Conservation (phyloP, 768 basidiomycete genomes). For the Tricholoma terreum region DNA sequence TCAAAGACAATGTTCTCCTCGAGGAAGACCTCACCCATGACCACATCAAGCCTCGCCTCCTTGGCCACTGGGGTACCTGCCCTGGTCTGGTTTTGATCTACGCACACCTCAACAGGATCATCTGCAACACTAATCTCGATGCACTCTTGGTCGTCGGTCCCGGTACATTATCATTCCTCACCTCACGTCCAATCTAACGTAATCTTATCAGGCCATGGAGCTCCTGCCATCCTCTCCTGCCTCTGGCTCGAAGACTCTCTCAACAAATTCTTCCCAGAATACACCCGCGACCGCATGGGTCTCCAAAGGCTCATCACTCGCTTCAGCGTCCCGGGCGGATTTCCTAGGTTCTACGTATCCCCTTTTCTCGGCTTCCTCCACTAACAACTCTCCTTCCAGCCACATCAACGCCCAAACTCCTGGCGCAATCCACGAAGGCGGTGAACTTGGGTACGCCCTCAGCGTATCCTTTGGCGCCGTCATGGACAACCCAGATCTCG, state of each 20-base stretch:
- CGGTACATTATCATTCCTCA: slow-evolving; percentile 33
- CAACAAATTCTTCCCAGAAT: slow-evolving; percentile 52
- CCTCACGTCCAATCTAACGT: neutral
- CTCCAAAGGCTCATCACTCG: slow-evolving; percentile 64
- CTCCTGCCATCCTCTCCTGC: slow-evolving; percentile 82
- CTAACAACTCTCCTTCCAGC: slow-evolving; percentile 27
- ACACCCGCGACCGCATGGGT: slow-evolving; percentile 54
- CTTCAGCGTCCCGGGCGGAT: slow-evolving; percentile 83
- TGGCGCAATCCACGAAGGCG: slow-evolving; percentile 89
- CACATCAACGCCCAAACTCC: slow-evolving; percentile 84
- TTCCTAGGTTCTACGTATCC: slow-evolving; percentile 57
- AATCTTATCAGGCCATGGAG: slow-evolving; percentile 64
- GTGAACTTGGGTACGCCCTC: slow-evolving; percentile 87
- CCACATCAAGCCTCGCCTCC: slow-evolving; percentile 76
- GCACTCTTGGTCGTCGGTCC: slow-evolving; percentile 80
- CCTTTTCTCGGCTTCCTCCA: neutral
- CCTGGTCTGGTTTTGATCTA: slow-evolving; percentile 71
- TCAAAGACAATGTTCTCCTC: slow-evolving; percentile 69
- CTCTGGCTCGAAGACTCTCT: slow-evolving; percentile 84
- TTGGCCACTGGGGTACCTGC: slow-evolving; percentile 86
- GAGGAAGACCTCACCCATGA: slow-evolving; percentile 55
- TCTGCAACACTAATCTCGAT: slow-evolving; percentile 57
- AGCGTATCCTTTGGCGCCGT: slow-evolving; percentile 83
- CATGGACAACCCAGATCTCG: slow-evolving; percentile 88
- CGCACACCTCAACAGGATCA: slow-evolving; percentile 67